phyloP scores from a whole-genome alignment of 352 stramenopile genomes.

The Globisporangium nagaii region DNA sequence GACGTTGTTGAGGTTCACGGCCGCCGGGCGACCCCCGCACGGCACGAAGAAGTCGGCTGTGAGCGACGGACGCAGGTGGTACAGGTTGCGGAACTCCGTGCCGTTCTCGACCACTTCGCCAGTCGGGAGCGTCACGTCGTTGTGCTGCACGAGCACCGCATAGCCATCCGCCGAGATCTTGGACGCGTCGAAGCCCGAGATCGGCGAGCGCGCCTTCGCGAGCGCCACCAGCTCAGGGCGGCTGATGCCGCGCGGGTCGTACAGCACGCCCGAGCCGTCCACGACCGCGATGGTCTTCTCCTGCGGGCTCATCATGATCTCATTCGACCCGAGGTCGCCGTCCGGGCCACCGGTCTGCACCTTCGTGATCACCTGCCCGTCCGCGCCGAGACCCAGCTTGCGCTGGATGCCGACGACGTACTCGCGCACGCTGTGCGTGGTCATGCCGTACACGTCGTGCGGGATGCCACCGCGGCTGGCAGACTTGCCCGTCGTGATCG shows the following conservation, averaged over 20 bases:
- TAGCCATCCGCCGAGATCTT: conserved; percentile 70
- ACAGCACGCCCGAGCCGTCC: conserved; percentile 92
- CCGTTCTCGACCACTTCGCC: conserved; percentile 89
- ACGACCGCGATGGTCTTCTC: conserved; percentile 95
- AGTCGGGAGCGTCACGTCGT: conserved; percentile 63
- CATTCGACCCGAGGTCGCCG: conserved; percentile 97
- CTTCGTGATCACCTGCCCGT: conserved; percentile 90
- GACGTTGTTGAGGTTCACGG: conserved; percentile 95
- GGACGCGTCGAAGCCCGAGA: conserved; percentile 85
- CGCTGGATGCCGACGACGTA: conserved; percentile 94
- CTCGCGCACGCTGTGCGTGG: conserved; percentile 95
- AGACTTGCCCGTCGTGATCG: conserved; percentile 97
- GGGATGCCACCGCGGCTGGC: conserved; percentile 93
- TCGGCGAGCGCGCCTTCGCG: conserved; percentile 81
- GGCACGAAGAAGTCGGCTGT: conserved; percentile 96
- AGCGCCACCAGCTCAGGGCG: conserved; percentile 90
- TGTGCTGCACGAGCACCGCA: conserved; percentile 60
- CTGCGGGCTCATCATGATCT: conserved; percentile 95
- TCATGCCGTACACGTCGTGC: conserved; percentile 98
- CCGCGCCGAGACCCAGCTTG: conserved; percentile 86
- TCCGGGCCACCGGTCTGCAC: conserved; percentile 97
- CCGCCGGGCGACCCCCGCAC: conserved; percentile 92
- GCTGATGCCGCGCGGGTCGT: conserved; percentile 93
- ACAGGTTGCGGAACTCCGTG: conserved; percentile 94
- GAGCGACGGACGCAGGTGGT: conserved; percentile 92